Percentiles rank a stretch among this genome's conserved stretches.
phyloP scores from a whole-genome alignment of 139 green algal species.

The Eudorina sp. region DNA sequence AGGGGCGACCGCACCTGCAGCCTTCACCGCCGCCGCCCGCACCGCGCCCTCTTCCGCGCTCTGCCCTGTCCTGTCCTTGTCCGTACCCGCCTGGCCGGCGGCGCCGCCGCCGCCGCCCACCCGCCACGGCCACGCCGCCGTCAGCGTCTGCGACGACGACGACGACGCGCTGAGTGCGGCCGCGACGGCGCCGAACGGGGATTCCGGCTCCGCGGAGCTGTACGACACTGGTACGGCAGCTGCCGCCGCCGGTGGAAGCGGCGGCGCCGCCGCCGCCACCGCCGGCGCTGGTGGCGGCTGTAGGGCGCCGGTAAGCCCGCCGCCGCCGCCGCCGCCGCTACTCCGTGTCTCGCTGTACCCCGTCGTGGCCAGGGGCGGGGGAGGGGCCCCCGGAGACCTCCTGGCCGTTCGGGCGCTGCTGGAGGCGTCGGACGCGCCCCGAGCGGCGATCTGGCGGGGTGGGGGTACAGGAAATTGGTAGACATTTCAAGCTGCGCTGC shows the following conservation, averaged over 20 bases:
- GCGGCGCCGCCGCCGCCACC: too few relatives aligned
- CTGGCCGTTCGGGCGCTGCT: neutral
- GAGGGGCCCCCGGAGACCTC: too few relatives aligned
- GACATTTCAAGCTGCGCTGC: too few relatives aligned
- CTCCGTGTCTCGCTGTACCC: neutral
- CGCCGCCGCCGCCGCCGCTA: neutral
- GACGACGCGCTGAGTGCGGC: neutral
- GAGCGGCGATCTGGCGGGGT: neutral
- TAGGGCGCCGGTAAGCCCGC: neutral
- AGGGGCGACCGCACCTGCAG: neutral
- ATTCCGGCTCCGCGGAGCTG: constrained; percentile 6
- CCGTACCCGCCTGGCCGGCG: neutral
- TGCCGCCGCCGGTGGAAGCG: too few relatives aligned
- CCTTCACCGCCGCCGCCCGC: neutral
- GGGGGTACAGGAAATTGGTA: neutral
- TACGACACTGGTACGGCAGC: neutral
- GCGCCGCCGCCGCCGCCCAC: neutral
- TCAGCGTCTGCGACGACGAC: neutral
- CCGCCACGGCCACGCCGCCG: neutral
- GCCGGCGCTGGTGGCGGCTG: too few relatives aligned
- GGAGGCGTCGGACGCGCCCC: neutral
- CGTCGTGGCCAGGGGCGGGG: neutral
- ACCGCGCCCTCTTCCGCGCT: neutral
- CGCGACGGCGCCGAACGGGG: neutral
- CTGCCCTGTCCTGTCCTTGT: too few relatives aligned